Evolutionary conservation across 805 yeast species (phyloP), one percentile per base, ranked within the genome.

Genomic region (Pichia membranifaciens): DNA sequence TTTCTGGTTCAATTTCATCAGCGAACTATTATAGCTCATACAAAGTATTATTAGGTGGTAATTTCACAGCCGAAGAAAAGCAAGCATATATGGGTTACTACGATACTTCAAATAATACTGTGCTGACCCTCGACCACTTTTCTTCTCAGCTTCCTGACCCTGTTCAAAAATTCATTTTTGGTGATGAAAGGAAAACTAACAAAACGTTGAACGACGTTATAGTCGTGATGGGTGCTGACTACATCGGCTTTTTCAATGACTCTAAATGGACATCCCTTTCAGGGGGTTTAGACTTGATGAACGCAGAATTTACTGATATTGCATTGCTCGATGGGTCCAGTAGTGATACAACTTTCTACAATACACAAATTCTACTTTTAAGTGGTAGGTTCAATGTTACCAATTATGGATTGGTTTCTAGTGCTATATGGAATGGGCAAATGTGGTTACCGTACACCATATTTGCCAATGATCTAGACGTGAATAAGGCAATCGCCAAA

Each of bases 401-500:
- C 3, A 61, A 61, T 2, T 79, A 74, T 57, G 93, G 90, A 0
- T 58, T 65, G 22, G 79, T 76, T 3, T 76, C 81, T 35, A 71
- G 79, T 23, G 91, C 90, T 0, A 64, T 77, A 25, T 87, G 63
- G 64, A 79, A 87, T 58, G 89, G 95, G 1, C 53, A 67, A 0
- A 43, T 54, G 7, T 88, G 96, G 95, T 57, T 66, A 28, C 95
- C 96, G 12, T 78, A 73, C 49, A 59, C 79, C 2, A 75, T 75
- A 50, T 65, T 84, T 1, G 62, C 73, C 0, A 47, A 56, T 6
- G 59, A 64, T 5, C 49, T 61, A 2, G 56, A 59, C 6, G 41
- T 64, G 2, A 38, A 56, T 0, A 44, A 43, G 15, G 54, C 69
- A 2, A 48, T 47, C 0, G 55, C 62, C 18, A 56, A 53, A 40